Evolutionary conservation across 2,329 filamentous ascomycete species (phyloP), one percentile per base, ranked within the genome.

Genomic region (Alternaria ventricosa): DNA sequence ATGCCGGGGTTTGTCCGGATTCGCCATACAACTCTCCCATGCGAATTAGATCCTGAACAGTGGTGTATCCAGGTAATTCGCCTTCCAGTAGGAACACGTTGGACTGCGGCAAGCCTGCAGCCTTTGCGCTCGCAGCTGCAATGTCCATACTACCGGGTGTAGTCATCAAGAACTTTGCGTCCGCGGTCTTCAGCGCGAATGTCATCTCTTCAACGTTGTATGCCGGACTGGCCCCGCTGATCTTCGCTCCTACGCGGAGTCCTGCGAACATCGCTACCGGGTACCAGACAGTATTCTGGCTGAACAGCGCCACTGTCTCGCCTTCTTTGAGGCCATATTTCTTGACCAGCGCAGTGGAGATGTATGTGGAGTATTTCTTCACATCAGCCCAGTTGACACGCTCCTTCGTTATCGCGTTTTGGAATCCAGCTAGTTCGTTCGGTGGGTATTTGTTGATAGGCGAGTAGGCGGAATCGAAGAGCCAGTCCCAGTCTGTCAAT

Each of bases 121-220:
- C 83, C 67, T 84, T 80, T 3, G 87, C 87, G 15, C 87, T 86
- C 15, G 82, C 81, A 10, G 81, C 76, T 2, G 87, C 87, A 36
- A 89, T 84, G 5, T 86, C 81, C 77, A 89, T 84, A 15, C 82
- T 85, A 15, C 83, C 82, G 0, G 84, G 83, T 3, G 87, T 82
- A 0, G 87, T 89, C 77, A 90, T 84, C 10, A 90, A 71, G 63
- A 87, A 87, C 65, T 85, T 88, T 3, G 87, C 85, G 33, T 86
- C 80, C 0, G 83, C 86, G 1, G 84, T 88, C 68, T 86, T 84
- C 3, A 91, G 79, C 1, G 88, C 88, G 75, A 90, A 90, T 1
- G 84, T 86, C 87, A 91, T 90, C 69, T 92, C 89, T 54, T 91
- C 89, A 15, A 87, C 82, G 60, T 87, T 90, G 76, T 91, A 91